Evolutionary conservation across 2,329 filamentous ascomycete species (phyloP), one percentile per base, ranked within the genome.

Genomic region (Penicillium expansum): DNA sequence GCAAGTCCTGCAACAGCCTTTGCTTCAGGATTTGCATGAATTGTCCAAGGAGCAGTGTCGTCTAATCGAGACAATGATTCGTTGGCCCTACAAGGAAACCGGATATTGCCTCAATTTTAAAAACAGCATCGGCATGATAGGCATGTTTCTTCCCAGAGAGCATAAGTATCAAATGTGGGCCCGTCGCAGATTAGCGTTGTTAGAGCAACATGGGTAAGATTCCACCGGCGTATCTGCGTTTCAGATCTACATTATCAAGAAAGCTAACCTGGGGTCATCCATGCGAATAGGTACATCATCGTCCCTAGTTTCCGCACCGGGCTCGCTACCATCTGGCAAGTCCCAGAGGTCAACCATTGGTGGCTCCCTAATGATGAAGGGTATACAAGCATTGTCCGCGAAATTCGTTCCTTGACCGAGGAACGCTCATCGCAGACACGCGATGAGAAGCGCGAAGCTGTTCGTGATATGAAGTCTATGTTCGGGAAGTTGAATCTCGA

Each of bases 331-430:
- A 73, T 91, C 24, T 96, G 94, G 81, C 80, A 83, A 58, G 83
- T 90, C 42, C 82, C 85, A 14, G 85, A 87, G 20, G 85, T 92
- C 52, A 84, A 84, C 43, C 82, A 87, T 56, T 97, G 92, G 91
- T 99, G 94, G 94, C 82, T 97, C 3, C 90, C 92, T 2, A 83
- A 94, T 71, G 85, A 91, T 60, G 89, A 93, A 76, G 86, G 84
- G 1, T 89, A 89, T 66, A 87, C 84, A 11, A 83, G 84, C 0
- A 84, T 95, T 41, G 81, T 97, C 52, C 87, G 86, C 50, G 88
- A 84, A 52, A 86, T 96, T 59, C 88, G 92, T 20, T 83, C 85
- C 41, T 92, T 96, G 74, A 90, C 92, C 29, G 86, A 90, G 65
- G 90, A 94, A 62, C 84, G 91, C 47, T 89, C 83, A 8, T 84